phyloP scores from a whole-genome alignment of 1,139 yeast genomes.

The Kazachstania sp. region DNA sequence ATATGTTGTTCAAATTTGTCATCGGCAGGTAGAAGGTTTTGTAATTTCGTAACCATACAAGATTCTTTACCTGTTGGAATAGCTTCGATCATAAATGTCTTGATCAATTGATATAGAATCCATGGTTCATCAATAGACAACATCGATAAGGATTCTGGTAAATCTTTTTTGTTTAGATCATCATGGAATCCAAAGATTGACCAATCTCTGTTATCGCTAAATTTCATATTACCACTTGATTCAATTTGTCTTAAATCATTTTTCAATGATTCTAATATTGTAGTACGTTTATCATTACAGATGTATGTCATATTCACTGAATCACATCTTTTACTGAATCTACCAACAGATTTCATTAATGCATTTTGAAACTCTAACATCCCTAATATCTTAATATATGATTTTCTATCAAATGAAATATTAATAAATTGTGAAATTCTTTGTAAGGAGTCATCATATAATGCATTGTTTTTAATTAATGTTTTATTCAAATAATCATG shows the following conservation, averaged over 20 bases:
- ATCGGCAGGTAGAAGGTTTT: slow-evolving; percentile 6
- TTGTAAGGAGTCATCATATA: slow-evolving; percentile 18
- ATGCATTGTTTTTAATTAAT: slow-evolving; percentile 11
- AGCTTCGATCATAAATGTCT: slow-evolving; percentile 23
- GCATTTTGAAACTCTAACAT: slow-evolving; percentile 23
- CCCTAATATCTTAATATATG: slow-evolving; percentile 27
- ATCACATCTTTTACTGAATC: slow-evolving; percentile 21
- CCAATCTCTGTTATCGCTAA: slow-evolving; percentile 27
- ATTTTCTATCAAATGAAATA: slow-evolving; percentile 24
- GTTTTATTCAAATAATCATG: slow-evolving; percentile 16
- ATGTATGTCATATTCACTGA: slow-evolving; percentile 21
- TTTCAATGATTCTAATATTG: slow-evolving; percentile 12
- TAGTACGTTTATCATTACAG: slow-evolving; percentile 24
- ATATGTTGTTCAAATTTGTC: neutral
- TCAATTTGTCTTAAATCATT: slow-evolving; percentile 11
- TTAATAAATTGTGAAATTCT: slow-evolving; percentile 21
- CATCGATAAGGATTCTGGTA: slow-evolving; percentile 14
- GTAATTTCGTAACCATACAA: slow-evolving; percentile 1
- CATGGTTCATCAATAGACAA: slow-evolving; percentile 13
- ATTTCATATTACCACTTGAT: slow-evolving; percentile 6
- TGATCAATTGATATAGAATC: slow-evolving; percentile 12
- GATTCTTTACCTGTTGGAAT: slow-evolving; percentile 13
- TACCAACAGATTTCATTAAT: slow-evolving; percentile 16
- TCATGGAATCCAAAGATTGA: slow-evolving; percentile 12
- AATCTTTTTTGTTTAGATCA: neutral